Base-by-base conservation (phyloP, 2,329 filamentous ascomycete genomes). In the Phyllosticta citribraziliensis region DNA sequence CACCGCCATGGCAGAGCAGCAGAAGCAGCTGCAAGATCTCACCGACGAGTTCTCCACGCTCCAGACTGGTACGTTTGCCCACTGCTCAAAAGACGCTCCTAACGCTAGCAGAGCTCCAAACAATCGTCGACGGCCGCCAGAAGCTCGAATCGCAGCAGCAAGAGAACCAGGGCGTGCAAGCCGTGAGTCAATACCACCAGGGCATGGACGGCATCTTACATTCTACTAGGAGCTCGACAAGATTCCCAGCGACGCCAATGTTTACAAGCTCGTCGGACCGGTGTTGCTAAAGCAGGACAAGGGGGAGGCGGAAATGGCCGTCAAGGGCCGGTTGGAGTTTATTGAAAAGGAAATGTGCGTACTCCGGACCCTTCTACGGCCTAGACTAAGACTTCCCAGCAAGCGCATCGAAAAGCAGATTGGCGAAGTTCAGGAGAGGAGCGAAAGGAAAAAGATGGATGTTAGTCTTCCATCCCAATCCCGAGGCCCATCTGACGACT, bases 221-320 rank as follows among this genome's bases (percentile, higher is more conserved):
- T 19, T 50, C 17, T n/a, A 20, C 5, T 65, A 94, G 87, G 93
- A 97, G 75, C 97, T 97, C 73, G 81, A 84, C 51, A 81, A 82
- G 59, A 80, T 97, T 63, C 84, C 86, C 68, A 87, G 92, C 47
- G 88, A 88, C 67, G 88, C 95, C 70, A 90, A 86, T 65, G 96
- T 99, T 74, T 99, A 96, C 84, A 99, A 97, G 77, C 84, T 97
- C 52, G 86, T 96, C 55, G 94, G 94, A 0, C 94, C 94, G 0
- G 89, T 97, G 6, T 78, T 99, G 47, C 76, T 99, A 70, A 97
- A 97, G 80, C 94, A 99, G 75, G 94, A 97, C 62, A 92, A 89
- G 74, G 78, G 84, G 1, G 94, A 99, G 73, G 94, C 94, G 0
- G 86, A 91, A 66, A 88, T 89, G 80, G 92, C 91, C 0, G 94